Evolutionary conservation across 2,329 filamentous ascomycete species (phyloP).

Genomic region (Zymoseptoria brevis): DNA sequence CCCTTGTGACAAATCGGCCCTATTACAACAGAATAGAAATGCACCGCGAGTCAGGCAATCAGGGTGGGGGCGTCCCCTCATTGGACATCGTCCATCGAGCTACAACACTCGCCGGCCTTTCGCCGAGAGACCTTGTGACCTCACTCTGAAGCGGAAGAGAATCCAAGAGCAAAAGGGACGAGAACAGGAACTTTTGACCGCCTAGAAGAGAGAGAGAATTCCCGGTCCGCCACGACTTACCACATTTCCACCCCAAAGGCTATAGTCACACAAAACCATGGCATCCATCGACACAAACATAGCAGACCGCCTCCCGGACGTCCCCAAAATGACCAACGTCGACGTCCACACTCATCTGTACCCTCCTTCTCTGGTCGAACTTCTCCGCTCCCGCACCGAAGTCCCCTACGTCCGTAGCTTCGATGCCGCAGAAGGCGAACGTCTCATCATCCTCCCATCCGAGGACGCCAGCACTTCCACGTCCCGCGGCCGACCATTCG

Average conservation of each 20-base stretch:
- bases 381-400: slow-evolving; percentile 47
- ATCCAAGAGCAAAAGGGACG: not conserved
- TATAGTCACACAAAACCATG: not conserved
- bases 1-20: no score
- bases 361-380: slow-evolving; percentile 44
- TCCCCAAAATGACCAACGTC: slow-evolving; percentile 36
- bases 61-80: not conserved
- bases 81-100: not conserved
- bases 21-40: no score
- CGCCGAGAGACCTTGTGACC: not conserved
- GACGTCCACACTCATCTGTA: slow-evolving; percentile 59
- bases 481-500: slow-evolving; percentile 70
- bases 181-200: not conserved
- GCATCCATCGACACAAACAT: not conserved
- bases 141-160: not conserved
- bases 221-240: not conserved
- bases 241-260: not conserved
- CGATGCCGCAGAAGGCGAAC: slow-evolving; percentile 45
- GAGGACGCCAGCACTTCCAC: slow-evolving; percentile 26
- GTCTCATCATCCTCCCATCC: slow-evolving; percentile 40
- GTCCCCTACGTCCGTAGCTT: slow-evolving; percentile 68
- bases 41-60: not conserved
- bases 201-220: not conserved
- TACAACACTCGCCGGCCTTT: not conserved
- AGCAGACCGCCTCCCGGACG: not conserved